Conservation (phyloP, 192 early-diverging fungal genomes). For the Backusella parvicylindrica region DNA sequence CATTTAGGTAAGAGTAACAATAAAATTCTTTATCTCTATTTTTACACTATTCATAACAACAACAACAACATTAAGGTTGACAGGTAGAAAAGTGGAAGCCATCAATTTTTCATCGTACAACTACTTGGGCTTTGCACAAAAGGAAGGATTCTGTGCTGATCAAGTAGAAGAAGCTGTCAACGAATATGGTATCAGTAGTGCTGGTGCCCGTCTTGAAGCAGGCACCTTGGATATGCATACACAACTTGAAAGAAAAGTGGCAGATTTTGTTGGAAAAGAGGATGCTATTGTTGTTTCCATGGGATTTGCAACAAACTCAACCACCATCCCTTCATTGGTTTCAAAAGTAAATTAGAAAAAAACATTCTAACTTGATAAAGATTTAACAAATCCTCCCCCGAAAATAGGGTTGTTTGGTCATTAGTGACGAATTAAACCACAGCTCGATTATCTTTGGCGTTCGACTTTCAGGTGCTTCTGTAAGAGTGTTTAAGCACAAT, state of each 20-base stretch:
- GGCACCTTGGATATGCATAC: slow-evolving; percentile 60
- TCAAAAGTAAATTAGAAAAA: slow-evolving; percentile 16
- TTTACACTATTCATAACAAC: not conserved
- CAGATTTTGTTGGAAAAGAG: slow-evolving; percentile 82
- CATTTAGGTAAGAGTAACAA: slow-evolving; percentile 45
- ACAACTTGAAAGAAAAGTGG: slow-evolving; percentile 73
- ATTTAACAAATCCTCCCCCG: not conserved
- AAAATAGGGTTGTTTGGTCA: slow-evolving; percentile 70
- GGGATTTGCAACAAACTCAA: slow-evolving; percentile 92
- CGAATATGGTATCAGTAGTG: slow-evolving; percentile 59
- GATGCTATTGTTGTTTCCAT: slow-evolving; percentile 78
- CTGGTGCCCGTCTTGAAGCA: slow-evolving; percentile 59
- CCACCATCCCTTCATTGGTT: slow-evolving; percentile 84
- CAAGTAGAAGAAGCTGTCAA: slow-evolving; percentile 67
- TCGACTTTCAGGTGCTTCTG: slow-evolving; percentile 76
- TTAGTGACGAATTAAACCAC: slow-evolving; percentile 90
- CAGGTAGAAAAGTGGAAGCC: slow-evolving; percentile 64
- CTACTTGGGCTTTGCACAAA: slow-evolving; percentile 91
- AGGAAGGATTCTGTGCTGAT: slow-evolving; percentile 83
- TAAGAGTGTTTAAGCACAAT: slow-evolving; percentile 87
- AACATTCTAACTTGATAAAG: not conserved
- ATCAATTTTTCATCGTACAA: slow-evolving; percentile 92
- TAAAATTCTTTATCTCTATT: no score
- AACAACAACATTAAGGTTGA: slow-evolving; percentile 43
- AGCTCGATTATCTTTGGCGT: slow-evolving; percentile 84